These are phyloP conservation scores for Colletotrichum cereale DNA, from an alignment of 2,329 filamentous ascomycete genomes.

Conservation along the genomic window DNA sequence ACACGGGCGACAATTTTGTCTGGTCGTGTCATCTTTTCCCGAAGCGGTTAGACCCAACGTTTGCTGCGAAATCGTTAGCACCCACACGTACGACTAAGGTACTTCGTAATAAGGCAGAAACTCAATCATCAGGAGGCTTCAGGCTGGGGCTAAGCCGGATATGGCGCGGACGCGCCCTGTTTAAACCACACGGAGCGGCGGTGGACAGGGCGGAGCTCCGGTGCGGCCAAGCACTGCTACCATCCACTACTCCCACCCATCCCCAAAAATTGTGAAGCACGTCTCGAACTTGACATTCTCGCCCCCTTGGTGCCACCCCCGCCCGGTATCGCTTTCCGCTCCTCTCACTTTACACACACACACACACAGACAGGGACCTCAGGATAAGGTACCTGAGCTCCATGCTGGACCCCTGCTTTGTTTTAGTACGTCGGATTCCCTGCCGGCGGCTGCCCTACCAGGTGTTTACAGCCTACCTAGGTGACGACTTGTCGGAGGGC, in stretches of 20 bases:
- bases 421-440: constrained; percentile 20
- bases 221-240: constrained; percentile 14
- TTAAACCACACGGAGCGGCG: constrained; percentile 17
- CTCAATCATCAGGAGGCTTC: constrained; percentile 7
- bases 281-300: neutral
- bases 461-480: neutral
- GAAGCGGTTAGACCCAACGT: constrained; percentile 20
- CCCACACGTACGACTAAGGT: constrained; percentile 1
- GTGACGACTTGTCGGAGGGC: neutral
- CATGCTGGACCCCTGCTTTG: constrained; percentile 6
- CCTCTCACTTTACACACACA: neutral
- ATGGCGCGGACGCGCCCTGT: constrained; percentile 7
- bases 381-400: constrained; percentile 11
- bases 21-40: constrained; percentile 11
- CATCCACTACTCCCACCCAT: neutral
- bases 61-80: constrained; percentile 13
- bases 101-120: constrained; percentile 28
- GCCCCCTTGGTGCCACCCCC: neutral
- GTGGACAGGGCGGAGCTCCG: constrained; percentile 38
- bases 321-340: neutral
- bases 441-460: constrained; percentile 28
- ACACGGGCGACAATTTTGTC: constrained; percentile 8
- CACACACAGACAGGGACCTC: neutral
- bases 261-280: constrained; percentile 4
- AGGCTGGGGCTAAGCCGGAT: constrained; percentile 23